phyloP scores from a whole-genome alignment of 2,329 filamentous ascomycete genomes.

The Dactylellina cionopaga region DNA sequence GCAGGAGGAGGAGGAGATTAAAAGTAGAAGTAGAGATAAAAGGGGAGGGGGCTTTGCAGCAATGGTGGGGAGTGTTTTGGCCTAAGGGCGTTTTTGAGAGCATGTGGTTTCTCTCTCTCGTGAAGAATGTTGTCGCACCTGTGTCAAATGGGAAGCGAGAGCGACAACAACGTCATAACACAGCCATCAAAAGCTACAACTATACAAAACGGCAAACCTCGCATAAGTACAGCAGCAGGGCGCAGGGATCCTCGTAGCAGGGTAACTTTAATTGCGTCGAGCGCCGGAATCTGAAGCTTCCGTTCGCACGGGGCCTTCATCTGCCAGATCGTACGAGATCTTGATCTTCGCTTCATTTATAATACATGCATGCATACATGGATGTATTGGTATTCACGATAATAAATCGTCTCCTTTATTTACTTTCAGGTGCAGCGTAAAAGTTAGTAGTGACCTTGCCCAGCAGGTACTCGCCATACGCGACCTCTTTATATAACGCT shows the following conservation, averaged over 20 bases:
- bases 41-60: neutral
- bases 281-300: constrained; percentile 1
- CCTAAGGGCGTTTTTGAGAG: neutral
- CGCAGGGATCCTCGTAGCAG: no score
- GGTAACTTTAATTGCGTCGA: no score
- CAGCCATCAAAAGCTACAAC: no score
- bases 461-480: constrained; percentile 62
- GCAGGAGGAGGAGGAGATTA: neutral
- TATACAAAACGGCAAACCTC: no score
- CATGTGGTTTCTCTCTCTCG: neutral
- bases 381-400: no score
- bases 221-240: no score
- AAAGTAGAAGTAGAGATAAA: neutral
- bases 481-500: constrained; percentile 58
- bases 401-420: no score
- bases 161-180: constrained; percentile 8
- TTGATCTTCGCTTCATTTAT: neutral
- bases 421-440: constrained; percentile 7
- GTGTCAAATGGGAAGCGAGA: no score
- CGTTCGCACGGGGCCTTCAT: constrained; percentile 14
- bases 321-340: neutral
- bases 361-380: no score
- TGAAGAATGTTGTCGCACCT: constrained; percentile 8
- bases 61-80: neutral
- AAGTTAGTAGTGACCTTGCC: constrained; percentile 63